Evolutionary conservation across 2,329 filamentous ascomycete species (phyloP), one percentile per base, ranked within the genome.

Genomic region (Apiospora malaysiana): DNA sequence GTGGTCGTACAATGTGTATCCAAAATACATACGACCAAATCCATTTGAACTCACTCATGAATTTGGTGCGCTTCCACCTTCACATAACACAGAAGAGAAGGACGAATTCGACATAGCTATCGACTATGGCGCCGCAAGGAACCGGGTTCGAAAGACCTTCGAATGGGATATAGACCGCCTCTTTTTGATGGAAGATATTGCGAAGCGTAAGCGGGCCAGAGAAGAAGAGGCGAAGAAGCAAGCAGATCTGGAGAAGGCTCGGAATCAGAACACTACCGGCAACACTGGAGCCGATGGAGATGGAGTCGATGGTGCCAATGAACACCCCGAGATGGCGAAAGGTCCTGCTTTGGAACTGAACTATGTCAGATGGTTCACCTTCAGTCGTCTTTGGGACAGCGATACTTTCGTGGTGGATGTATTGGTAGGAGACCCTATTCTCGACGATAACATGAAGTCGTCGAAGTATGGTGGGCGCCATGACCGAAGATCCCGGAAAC

Each of bases 81-180:
- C n/a, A 9, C 21, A 47, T 1, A 2, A 12, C 6, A 21, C 2
- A 56, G 45, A 47, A 18, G 67, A 45, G 23, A 68, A 69, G 14
- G 42, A 59, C 46, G 37, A 43, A 0, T 67, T 71, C 56, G 49
- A 72, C n/a, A 6, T 45, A 23, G 27, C 18, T 23, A 66, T 71
- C n/a, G 49, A 70, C 51, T 73, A 66, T 47, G 51, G 66, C 21
- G 45, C 32, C 8, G 56, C 51, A 16, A 49, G 72, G 18, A 25
- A 68, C 16, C 51, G 72, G 16, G 37, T 71, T 68, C 70, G 70
- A 21, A 70, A 70, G 68, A 70, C 67, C 23, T 73, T 73, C 42
- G 72, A 73, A 63, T 72, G 72, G 72, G 72, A 72, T 10, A 49
- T 70, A 25, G 72, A 73, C 16, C 72, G 72, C 5, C 23, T 72